Evolutionary conservation across 306 rosid species (phyloP).

Genomic region (Acacia acuminata): DNA sequence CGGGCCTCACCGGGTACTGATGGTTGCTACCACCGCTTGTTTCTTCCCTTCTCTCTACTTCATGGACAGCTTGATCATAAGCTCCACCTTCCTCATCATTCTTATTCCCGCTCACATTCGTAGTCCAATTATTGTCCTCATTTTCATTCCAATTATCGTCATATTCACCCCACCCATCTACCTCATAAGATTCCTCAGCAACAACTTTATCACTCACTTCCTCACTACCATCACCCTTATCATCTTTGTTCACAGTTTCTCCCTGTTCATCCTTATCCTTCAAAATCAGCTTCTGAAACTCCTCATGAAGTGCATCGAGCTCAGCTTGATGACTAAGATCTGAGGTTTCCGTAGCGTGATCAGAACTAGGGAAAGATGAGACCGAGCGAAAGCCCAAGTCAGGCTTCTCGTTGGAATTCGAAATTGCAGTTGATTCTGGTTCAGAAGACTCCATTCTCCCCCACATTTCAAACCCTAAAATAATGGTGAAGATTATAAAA

Average conservation of each 20-base stretch:
- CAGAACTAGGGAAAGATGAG: slow-evolving; percentile 29
- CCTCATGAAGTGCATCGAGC: slow-evolving; percentile 28
- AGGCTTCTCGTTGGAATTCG: slow-evolving; percentile 26
- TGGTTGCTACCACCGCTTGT: slow-evolving; percentile 26
- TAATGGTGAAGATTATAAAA: slow-evolving; percentile 9
- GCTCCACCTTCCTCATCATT: slow-evolving; percentile 9
- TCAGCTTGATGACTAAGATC: slow-evolving; percentile 41
- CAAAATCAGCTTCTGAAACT: slow-evolving; percentile 43
- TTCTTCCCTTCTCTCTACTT: slow-evolving; percentile 28
- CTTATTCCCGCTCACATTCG: slow-evolving; percentile 40
- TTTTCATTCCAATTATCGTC: slow-evolving; percentile 31
- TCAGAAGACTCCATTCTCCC: slow-evolving; percentile 64
- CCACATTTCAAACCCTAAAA: slow-evolving; percentile 89
- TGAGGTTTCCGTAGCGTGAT: slow-evolving; percentile 41
- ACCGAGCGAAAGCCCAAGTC: slow-evolving; percentile 31
- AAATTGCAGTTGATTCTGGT: slow-evolving; percentile 33
- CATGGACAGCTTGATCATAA: slow-evolving; percentile 22
- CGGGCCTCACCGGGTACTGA: slow-evolving; percentile 82
- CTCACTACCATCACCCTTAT: slow-evolving; percentile 28
- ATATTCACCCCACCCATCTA: slow-evolving; percentile 28
- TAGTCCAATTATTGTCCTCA: slow-evolving; percentile 44
- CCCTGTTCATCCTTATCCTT: slow-evolving; percentile 32
- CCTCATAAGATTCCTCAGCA: slow-evolving; percentile 32
- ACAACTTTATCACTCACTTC: slow-evolving; percentile 31
- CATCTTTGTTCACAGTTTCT: slow-evolving; percentile 28